Base-by-base conservation (phyloP, 495 filamentous ascomycete genomes). In the Annulohypoxylon moriforme region DNA sequence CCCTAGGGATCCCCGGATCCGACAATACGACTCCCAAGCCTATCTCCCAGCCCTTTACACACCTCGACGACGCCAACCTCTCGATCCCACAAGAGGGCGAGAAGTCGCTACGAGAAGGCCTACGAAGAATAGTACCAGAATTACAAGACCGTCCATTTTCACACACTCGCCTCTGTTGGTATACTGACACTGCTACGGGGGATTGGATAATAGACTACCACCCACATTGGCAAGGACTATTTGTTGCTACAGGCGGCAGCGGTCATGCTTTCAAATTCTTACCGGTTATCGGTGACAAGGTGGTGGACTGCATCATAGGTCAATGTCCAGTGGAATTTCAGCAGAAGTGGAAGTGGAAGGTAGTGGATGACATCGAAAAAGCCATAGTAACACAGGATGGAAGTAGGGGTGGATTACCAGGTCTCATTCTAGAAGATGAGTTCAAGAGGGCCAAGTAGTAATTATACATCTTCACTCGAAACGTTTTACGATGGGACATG, bases 221-320 rank as follows among this genome's bases (percentile, higher is more conserved):
- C 68, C 93, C 93, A 0, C 74, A 78, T 8, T 87, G 88, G 76
- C 72, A 84, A 24, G 86, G 87, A 11, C 81, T 97, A 18, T 94
- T 97, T 78, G 75, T 98, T 13, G 91, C 93, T 1, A 95, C 92
- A 0, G 94, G 94, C 13, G 94, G 92, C 13, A 93, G 90, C 73
- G 94, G 94, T 1, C 94, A 98, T 77, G 94, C 78, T 3, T 97
- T 91, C 82, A 97, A 97, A 77, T 97, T 97, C 78, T 79, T 97
- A 78, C 94, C 94, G 1, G 89, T 97, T 14, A 78, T 97, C 11
- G 94, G 94, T 13, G 91, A 92, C 59, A 89, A 89, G 75, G 85
- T 97, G 46, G 89, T 90, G 11, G 89, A 93, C 72, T 86, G 88
- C 27, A 76, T 97, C 24, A 82, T 87, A 76, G 83, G 87, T 1